Percentiles rank a stretch among this genome's conserved stretches.
phyloP scores from a whole-genome alignment of 1,284 basidiomycete genomes.

The Sphaerobolus stellatus region DNA sequence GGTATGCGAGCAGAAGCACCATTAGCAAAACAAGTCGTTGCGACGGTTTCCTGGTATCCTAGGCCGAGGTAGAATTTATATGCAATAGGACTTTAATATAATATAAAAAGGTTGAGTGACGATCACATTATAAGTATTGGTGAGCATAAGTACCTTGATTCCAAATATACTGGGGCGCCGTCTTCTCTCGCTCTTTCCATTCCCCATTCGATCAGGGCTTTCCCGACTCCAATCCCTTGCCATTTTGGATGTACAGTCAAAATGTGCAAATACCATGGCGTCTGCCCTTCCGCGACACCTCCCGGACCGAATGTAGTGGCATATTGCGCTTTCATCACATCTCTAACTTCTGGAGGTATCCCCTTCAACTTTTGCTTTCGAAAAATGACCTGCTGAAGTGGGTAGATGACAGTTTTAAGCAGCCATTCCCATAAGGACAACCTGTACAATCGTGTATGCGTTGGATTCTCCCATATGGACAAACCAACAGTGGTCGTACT shows the following conservation, averaged over 20 bases:
- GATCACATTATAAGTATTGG: neutral
- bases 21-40: neutral
- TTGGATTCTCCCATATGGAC: neutral
- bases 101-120: neutral
- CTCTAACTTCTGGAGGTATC: neutral
- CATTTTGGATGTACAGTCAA: constrained; percentile 9
- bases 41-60: constrained; percentile 1
- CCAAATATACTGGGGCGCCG: constrained; percentile 3
- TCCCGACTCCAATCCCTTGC: constrained; percentile 8
- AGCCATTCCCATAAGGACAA: constrained; percentile 12
- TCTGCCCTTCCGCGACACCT: neutral
- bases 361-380: neutral
- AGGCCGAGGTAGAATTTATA: constrained; percentile 3
- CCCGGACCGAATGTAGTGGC: constrained; percentile 7
- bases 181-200: constrained; percentile 4
- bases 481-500: neutral
- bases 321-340: neutral
- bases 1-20: neutral
- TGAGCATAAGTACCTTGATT: constrained; percentile 7
- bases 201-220: constrained; percentile 7
- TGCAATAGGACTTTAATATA: neutral
- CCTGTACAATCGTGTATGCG: neutral
- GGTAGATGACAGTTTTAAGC: constrained; percentile 4
- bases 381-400: constrained; percentile 1
- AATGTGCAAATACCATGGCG: constrained; percentile 10